A percentile compares a stretch with the other conserved stretches of the same genome.
Conservation (phyloP, 1,139 yeast genomes). For the Blastobotrys malaysiensis region DNA sequence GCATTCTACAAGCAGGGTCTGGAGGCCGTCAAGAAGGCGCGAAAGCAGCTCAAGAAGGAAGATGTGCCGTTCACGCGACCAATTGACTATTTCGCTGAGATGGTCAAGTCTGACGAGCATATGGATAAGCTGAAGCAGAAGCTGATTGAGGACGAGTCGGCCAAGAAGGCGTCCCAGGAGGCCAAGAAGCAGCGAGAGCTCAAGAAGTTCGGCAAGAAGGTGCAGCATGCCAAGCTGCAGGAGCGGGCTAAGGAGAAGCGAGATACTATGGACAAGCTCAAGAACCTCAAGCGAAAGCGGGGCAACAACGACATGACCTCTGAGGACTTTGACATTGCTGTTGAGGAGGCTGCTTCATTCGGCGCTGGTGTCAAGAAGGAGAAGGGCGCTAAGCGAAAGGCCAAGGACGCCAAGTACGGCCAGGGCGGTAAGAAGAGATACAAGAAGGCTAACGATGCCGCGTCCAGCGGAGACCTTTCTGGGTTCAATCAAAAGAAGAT, state of each 20-base stretch:
- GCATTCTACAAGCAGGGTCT: constrained; percentile 90
- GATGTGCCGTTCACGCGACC: constrained; percentile 91
- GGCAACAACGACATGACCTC: constrained; percentile 66
- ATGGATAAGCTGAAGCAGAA: constrained; percentile 90
- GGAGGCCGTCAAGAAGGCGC: constrained; percentile 73
- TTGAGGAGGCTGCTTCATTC: constrained; percentile 79
- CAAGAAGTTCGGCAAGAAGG: constrained; percentile 97
- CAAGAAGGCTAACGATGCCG: constrained; percentile 66
- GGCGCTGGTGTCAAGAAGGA: constrained; percentile 33
- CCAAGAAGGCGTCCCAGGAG: constrained; percentile 87
- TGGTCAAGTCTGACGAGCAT: constrained; percentile 97
- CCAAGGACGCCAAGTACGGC: constrained; percentile 66
- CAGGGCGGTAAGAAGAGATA: constrained; percentile 76
- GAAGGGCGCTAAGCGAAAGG: constrained; percentile 52
- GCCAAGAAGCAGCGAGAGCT: constrained; percentile 91
- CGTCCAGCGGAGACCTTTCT: constrained; percentile 64
- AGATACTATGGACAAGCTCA: constrained; percentile 85
- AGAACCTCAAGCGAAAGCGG: constrained; percentile 82
- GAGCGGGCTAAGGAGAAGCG: constrained; percentile 92
- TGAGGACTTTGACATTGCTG: constrained; percentile 53
- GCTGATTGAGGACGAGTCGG: constrained; percentile 78
- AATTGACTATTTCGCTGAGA: constrained; percentile 93
- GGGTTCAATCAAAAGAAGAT: constrained; percentile 55
- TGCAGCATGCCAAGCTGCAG: constrained; percentile 88
- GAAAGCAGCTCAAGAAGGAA: constrained; percentile 55